These are phyloP conservation scores for Phialophora chinensis DNA, from an alignment of 2,329 filamentous ascomycete species.

Conservation along the genomic window DNA sequence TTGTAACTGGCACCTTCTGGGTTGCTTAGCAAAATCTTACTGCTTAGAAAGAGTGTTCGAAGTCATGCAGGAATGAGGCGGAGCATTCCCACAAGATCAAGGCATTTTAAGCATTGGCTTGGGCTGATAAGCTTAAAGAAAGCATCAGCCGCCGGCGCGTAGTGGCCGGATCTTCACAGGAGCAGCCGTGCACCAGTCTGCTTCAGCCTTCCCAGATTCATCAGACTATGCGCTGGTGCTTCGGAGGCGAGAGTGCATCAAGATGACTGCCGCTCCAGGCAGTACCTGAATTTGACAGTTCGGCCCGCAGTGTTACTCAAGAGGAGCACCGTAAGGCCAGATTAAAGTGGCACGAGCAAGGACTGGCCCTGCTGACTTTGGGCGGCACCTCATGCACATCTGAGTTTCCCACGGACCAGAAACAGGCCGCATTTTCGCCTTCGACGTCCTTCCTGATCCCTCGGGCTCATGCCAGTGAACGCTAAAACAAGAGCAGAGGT, in stretches of 20 bases:
- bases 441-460: background rate
- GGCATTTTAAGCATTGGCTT: background rate
- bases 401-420: background rate
- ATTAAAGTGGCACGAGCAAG: background rate
- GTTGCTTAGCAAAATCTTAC: background rate
- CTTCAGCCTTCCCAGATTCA: background rate
- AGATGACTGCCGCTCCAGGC: background rate
- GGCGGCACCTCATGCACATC: background rate
- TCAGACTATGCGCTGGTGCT: background rate
- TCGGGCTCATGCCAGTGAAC: background rate
- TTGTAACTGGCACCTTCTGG: background rate
- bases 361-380: background rate
- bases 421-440: background rate
- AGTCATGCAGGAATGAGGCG: background rate
- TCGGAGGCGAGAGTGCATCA: background rate
- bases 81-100: background rate
- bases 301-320: background rate
- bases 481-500: background rate
- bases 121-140: background rate
- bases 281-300: background rate
- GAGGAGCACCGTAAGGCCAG: background rate
- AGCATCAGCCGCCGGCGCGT: background rate
- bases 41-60: background rate
- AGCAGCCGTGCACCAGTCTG: background rate
- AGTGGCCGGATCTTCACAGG: background rate